Conservation (phyloP, 164 flowering plant genomes). For the Aristolochia fimbriata region DNA sequence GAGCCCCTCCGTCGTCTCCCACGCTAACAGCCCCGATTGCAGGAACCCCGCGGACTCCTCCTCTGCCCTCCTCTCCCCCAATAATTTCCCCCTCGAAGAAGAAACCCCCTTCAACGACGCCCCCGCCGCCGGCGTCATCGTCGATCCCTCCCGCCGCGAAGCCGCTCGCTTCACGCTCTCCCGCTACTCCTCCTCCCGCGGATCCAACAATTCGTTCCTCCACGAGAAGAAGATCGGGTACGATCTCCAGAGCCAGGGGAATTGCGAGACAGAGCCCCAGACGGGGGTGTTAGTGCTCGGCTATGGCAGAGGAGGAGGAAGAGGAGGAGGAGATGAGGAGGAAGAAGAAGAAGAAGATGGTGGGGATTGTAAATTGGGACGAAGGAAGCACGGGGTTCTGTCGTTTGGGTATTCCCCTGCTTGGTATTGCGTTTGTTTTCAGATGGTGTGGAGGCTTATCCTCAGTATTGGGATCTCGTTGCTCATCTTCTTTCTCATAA, state of each 20-base stretch:
- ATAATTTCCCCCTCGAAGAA: neutral
- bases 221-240: conserved; percentile 4
- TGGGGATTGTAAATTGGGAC: neutral
- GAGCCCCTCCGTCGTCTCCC: conserved; percentile 4
- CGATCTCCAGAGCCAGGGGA: conserved; percentile 2
- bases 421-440: conserved; percentile 4
- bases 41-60: neutral
- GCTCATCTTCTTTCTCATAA: conserved; percentile 2
- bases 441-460: conserved; percentile 3
- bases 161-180: conserved; percentile 4
- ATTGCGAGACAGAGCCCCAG: neutral
- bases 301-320: too few species aligned
- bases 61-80: conserved; percentile 2
- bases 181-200: conserved; percentile 1
- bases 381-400: neutral
- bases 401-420: conserved; percentile 1
- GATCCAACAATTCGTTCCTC: conserved; percentile 4
- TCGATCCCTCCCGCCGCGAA: neutral
- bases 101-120: neutral
- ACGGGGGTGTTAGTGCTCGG: neutral
- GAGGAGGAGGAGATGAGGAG: neutral
- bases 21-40: conserved; percentile 3
- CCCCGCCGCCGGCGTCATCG: too few species aligned
- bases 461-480: neutral
- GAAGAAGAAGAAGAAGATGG: conserved; percentile 1